A percentile compares a stretch with the other conserved stretches of the same genome.
Conservation (phyloP, 805 yeast species). For the Monosporozyma aquatica region DNA sequence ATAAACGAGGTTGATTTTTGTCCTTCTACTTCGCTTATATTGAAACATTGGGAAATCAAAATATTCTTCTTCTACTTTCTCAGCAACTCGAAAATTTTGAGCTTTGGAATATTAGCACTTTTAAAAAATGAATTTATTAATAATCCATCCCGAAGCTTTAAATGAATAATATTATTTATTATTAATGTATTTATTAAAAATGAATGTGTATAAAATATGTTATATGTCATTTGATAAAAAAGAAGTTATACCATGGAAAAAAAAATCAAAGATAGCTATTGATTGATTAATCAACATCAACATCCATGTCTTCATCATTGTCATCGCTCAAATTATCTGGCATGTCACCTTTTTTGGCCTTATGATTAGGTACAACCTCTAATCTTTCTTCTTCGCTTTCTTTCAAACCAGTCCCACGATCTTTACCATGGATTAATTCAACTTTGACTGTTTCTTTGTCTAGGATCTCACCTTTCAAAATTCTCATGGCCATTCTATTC, state of each 20-base stretch:
- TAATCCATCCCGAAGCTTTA: too few relatives aligned
- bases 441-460: slow-evolving; percentile 85
- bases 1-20: too few relatives aligned
- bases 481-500: slow-evolving; percentile 80
- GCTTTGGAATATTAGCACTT: too few relatives aligned
- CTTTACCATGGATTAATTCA: slow-evolving; percentile 31
- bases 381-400: slow-evolving; percentile 45
- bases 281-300: slow-evolving; percentile 10
- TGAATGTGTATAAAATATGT: too few relatives aligned
- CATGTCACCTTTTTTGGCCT: slow-evolving; percentile 48
- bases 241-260: neutral
- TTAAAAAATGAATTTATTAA: too few relatives aligned
- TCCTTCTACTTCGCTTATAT: too few relatives aligned
- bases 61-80: too few relatives aligned
- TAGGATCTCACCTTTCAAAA: slow-evolving; percentile 74
- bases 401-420: slow-evolving; percentile 11
- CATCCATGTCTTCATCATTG: slow-evolving; percentile 16
- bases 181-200: too few relatives aligned
- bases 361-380: slow-evolving; percentile 82
- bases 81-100: too few relatives aligned
- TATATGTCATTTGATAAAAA: neutral
- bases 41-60: too few relatives aligned
- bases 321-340: slow-evolving; percentile 39
- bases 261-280: neutral
- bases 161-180: too few relatives aligned